A percentile compares a stretch with the other conserved stretches of the same genome.
These are phyloP conservation scores for Isoetes taiwanensis DNA, from an alignment of 75 land plant genomes.

Conservation along the genomic window DNA sequence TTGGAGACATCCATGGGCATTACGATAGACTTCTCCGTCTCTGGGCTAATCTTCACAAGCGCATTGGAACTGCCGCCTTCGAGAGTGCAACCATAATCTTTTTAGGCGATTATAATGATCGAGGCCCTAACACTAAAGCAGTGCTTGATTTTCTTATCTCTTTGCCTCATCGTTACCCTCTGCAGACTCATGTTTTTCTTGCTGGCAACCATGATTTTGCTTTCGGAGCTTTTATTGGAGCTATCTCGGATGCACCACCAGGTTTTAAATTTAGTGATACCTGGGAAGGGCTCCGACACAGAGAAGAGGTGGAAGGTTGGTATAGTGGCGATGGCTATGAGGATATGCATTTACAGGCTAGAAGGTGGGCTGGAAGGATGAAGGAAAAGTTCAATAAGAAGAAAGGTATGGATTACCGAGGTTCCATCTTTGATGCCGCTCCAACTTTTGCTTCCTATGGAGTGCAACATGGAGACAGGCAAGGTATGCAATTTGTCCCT, in stretches of 20 bases:
- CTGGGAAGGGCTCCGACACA: slow-evolving; percentile 45
- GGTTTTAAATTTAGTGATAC: slow-evolving; percentile 25
- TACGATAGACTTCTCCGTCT: slow-evolving; percentile 40
- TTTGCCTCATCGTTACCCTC: slow-evolving; percentile 50
- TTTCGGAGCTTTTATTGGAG: slow-evolving; percentile 63
- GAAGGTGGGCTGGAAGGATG: slow-evolving; percentile 79
- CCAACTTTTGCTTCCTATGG: slow-evolving; percentile 91
- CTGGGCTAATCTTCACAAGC: slow-evolving; percentile 57
- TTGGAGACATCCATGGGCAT: slow-evolving; percentile 57
- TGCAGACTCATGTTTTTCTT: slow-evolving; percentile 74
- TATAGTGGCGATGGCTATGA: slow-evolving; percentile 57
- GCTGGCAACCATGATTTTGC: slow-evolving; percentile 92
- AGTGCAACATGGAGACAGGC: slow-evolving; percentile 62
- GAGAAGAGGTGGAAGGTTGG: slow-evolving; percentile 79
- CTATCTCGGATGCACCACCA: slow-evolving; percentile 39
- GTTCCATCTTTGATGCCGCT: slow-evolving; percentile 75
- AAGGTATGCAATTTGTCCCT: slow-evolving; percentile 29
- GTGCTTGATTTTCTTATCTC: slow-evolving; percentile 68
- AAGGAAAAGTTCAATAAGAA: slow-evolving; percentile 31
- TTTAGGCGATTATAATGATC: slow-evolving; percentile 90
- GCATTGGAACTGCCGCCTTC: slow-evolving; percentile 27
- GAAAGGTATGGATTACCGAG: slow-evolving; percentile 57
- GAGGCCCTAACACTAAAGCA: slow-evolving; percentile 65
- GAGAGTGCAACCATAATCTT: slow-evolving; percentile 50
- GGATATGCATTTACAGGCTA: slow-evolving; percentile 56